Conservation (phyloP, 179 eudicot genomes). For the Amaranthus tricolor region DNA sequence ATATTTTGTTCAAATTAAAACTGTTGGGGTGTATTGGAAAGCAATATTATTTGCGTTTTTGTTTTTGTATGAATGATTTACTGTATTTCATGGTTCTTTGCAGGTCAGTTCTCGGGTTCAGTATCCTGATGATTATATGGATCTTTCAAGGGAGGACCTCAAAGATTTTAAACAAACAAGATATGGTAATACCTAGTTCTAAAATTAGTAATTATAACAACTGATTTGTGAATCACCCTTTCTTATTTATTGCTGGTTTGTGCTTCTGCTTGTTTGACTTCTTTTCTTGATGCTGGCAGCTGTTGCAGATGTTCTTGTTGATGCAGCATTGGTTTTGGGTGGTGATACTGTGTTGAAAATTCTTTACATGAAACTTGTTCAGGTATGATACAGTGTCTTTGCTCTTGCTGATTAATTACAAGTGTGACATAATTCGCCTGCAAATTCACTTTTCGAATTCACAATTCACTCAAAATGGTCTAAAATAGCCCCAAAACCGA, state of each 20-base stretch:
- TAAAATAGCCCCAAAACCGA: no score
- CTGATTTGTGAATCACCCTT: neutral
- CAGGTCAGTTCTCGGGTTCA: constrained; percentile 96
- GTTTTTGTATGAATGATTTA: neutral
- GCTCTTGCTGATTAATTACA: neutral
- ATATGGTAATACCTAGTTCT: constrained; percentile 60
- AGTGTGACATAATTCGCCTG: no score
- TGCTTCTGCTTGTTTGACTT: constrained; percentile 17
- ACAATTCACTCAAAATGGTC: no score
- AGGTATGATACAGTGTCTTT: constrained; percentile 44
- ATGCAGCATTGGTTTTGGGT: constrained; percentile 91
- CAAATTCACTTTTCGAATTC: no score
- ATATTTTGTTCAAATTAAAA: constrained; percentile 4
- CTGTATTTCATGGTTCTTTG: constrained; percentile 17
- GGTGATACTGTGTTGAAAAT: constrained; percentile 80
- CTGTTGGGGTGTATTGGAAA: constrained; percentile 1
- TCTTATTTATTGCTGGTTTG: neutral
- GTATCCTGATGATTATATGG: constrained; percentile 82
- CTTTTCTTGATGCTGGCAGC: constrained; percentile 48
- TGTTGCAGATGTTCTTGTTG: constrained; percentile 97
- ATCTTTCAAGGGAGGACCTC: constrained; percentile 86
- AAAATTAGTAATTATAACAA: neutral
- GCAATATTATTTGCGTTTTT: neutral
- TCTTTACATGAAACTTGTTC: constrained; percentile 84
- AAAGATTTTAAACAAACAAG: constrained; percentile 95